Conservation (phyloP, 345 rosid species). For the Euclidium syriacum region DNA sequence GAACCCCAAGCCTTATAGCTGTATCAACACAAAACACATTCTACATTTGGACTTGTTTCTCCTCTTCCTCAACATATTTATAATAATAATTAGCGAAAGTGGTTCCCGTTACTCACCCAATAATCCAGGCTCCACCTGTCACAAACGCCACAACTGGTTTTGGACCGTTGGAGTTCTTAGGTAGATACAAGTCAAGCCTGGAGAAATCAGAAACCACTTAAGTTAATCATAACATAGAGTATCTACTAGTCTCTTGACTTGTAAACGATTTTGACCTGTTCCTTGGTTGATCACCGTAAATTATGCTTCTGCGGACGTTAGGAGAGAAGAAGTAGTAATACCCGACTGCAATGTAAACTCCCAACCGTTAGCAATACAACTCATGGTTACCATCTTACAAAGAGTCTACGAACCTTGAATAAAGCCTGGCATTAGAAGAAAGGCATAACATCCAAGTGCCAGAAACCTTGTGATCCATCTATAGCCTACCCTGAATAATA, state of each 20-base stretch:
- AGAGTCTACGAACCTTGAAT: slow-evolving; percentile 60
- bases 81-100: neutral
- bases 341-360: slow-evolving; percentile 64
- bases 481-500: slow-evolving; percentile 90
- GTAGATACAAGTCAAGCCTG: slow-evolving; percentile 95
- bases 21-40: slow-evolving; percentile 34
- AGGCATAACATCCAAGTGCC: slow-evolving; percentile 87
- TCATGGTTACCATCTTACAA: neutral
- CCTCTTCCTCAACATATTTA: neutral
- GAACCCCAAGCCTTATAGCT: slow-evolving; percentile 99
- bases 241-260: neutral
- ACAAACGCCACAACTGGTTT: slow-evolving; percentile 93
- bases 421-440: slow-evolving; percentile 88
- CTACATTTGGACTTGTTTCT: neutral
- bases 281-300: slow-evolving; percentile 90
- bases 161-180: slow-evolving; percentile 57
- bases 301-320: slow-evolving; percentile 67
- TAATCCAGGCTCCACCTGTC: slow-evolving; percentile 98
- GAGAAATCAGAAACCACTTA: slow-evolving; percentile 2
- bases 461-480: slow-evolving; percentile 82
- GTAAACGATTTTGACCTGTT: slow-evolving; percentile 51
- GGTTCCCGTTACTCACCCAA: slow-evolving; percentile 58
- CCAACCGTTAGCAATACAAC: slow-evolving; percentile 24
- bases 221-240: neutral
- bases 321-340: slow-evolving; percentile 85